Evolutionary conservation across 2,329 filamentous ascomycete genomes (phyloP).

Genomic region (Epichloe festucae): DNA sequence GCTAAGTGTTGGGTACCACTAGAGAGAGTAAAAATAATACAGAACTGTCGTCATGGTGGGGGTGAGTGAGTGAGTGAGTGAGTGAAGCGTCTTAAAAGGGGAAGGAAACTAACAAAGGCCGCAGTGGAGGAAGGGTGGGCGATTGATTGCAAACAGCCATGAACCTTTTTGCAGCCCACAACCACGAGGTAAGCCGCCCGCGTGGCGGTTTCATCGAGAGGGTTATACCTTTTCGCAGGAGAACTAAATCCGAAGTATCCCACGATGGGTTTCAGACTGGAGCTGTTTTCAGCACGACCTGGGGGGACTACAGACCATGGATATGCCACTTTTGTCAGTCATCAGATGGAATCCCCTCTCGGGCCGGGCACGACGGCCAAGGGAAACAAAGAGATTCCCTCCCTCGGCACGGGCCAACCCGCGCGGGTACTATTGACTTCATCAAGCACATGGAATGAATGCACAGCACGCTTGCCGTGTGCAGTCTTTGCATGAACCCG

Average conservation of each 20-base stretch:
- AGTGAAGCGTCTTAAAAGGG: background rate
- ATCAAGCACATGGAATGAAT: no score
- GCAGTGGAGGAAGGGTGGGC: background rate
- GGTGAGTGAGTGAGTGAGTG: background rate
- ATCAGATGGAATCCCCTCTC: no score
- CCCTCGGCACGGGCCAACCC: background rate
- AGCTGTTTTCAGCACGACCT: no score
- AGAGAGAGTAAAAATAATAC: background rate
- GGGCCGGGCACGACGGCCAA: background rate
- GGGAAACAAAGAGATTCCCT: background rate
- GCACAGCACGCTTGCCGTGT: background rate
- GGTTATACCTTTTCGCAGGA: no score
- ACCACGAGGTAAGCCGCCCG: background rate
- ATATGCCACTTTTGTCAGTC: no score
- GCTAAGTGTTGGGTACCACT: background rate
- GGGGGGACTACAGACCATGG: no score
- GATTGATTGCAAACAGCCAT: background rate
- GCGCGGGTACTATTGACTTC: no score
- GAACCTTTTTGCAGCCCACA: background rate
- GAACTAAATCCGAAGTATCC: no score
- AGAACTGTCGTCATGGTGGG: background rate
- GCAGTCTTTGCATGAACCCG: background rate
- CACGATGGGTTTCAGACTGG: no score
- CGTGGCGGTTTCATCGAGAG: background rate
- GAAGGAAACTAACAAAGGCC: constrained; percentile 2